Percentiles rank a stretch among this genome's conserved stretches.
These are phyloP conservation scores for Eustoma russellianum DNA, from an alignment of 257 asterid genomes.

Conservation along the genomic window DNA sequence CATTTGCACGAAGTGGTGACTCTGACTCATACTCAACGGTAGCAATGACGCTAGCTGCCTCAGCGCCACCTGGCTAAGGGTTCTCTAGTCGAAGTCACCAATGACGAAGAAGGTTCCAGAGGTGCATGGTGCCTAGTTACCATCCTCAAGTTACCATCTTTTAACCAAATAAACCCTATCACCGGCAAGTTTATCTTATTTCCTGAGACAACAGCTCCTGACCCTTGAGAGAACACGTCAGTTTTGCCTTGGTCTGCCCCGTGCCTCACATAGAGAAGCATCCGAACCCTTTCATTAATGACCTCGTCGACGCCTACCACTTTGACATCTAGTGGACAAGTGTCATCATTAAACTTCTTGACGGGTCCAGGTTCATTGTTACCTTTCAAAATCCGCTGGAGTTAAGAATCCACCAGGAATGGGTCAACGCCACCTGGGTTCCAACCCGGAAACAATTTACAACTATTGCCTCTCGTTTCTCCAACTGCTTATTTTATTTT, in stretches of 20 bases:
- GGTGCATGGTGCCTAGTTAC: constrained; percentile 42
- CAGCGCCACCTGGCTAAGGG: constrained; percentile 5
- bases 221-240: constrained; percentile 34
- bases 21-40: neutral
- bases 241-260: constrained; percentile 32
- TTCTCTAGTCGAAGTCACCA: constrained; percentile 34
- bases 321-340: constrained; percentile 77
- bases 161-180: neutral
- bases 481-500: too few species aligned
- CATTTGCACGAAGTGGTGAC: neutral
- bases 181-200: constrained; percentile 28
- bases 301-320: constrained; percentile 52
- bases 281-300: constrained; percentile 19
- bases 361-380: constrained; percentile 24
- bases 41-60: neutral
- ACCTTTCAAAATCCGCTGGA: constrained; percentile 46
- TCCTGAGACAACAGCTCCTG: constrained; percentile 25
- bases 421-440: constrained; percentile 56
- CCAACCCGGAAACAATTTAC: constrained; percentile 45
- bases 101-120: constrained; percentile 43
- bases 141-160: constrained; percentile 7
- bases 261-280: constrained; percentile 26
- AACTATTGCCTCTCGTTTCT: too few species aligned
- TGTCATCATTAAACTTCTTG: constrained; percentile 21
- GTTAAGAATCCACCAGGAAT: constrained; percentile 52